phyloP scores from a whole-genome alignment of 2,329 filamentous ascomycete species.

The Paecilomyces sp. region DNA sequence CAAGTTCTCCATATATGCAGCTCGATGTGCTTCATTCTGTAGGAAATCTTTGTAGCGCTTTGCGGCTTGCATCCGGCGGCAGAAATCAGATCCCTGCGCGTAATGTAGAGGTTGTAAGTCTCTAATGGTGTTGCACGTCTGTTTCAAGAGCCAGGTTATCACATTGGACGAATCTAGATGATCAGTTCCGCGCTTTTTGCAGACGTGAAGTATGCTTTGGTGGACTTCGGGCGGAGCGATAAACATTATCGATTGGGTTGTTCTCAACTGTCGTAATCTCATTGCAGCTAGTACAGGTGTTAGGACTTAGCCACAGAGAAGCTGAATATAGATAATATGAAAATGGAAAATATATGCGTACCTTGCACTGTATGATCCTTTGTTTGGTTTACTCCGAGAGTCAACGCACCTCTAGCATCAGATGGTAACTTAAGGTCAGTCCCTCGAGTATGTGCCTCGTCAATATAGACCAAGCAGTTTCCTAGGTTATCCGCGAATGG shows the following conservation, averaged over 20 bases:
- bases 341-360: slow-evolving; percentile 14
- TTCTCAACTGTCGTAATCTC: slow-evolving; percentile 53
- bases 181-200: slow-evolving; percentile 18
- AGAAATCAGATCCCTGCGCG: slow-evolving; percentile 56
- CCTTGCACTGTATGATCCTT: slow-evolving; percentile 59
- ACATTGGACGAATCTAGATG: slow-evolving; percentile 44
- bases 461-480: slow-evolving; percentile 51
- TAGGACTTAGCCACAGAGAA: slow-evolving; percentile 2
- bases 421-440: slow-evolving; percentile 52
- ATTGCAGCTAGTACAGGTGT: slow-evolving; percentile 48
- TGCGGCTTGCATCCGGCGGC: slow-evolving; percentile 46
- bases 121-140: slow-evolving; percentile 55
- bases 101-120: slow-evolving; percentile 53
- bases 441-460: slow-evolving; percentile 55
- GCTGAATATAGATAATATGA: background rate
- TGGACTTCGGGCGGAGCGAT: slow-evolving; percentile 55
- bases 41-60: slow-evolving; percentile 39
- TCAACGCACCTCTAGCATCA: slow-evolving; percentile 45
- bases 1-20: slow-evolving; percentile 38
- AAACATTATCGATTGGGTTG: slow-evolving; percentile 49
- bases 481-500: slow-evolving; percentile 49
- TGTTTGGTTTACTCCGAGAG: slow-evolving; percentile 49
- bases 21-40: slow-evolving; percentile 21
- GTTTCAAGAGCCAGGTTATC: slow-evolving; percentile 56
- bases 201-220: slow-evolving; percentile 50